These are phyloP conservation scores for Sugiyamaella pinicola DNA, from an alignment of 1,139 yeast species.

Conservation along the genomic window DNA sequence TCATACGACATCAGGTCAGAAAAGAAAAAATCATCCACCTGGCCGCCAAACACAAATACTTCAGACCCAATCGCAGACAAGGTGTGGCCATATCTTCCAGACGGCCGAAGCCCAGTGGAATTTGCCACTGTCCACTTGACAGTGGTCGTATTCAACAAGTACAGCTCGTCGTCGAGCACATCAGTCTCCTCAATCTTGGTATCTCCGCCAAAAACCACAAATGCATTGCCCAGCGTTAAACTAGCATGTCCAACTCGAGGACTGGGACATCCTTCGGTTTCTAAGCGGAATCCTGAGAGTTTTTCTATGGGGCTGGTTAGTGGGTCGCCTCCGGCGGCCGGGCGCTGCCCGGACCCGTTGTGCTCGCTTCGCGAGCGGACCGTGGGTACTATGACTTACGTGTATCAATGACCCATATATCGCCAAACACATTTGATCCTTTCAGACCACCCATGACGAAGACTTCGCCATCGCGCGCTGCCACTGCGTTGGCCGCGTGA, in stretches of 20 bases:
- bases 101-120: slow-evolving; percentile 80
- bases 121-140: slow-evolving; percentile 87
- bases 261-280: slow-evolving; percentile 75
- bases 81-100: slow-evolving; percentile 94
- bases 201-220: slow-evolving; percentile 94
- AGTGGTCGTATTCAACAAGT: slow-evolving; percentile 86
- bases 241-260: slow-evolving; percentile 98
- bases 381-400: too few species aligned
- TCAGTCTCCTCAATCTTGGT: slow-evolving; percentile 78
- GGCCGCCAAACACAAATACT: slow-evolving; percentile 92
- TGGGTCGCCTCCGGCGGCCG: too few species aligned
- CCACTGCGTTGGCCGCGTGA: slow-evolving; percentile 77
- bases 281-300: slow-evolving; percentile 63
- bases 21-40: slow-evolving; percentile 82
- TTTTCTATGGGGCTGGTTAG: slow-evolving; percentile 35
- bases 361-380: too few species aligned
- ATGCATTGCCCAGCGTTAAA: slow-evolving; percentile 91
- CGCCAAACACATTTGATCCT: slow-evolving; percentile 91
- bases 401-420: slow-evolving; percentile 71
- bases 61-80: slow-evolving; percentile 68
- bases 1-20: slow-evolving; percentile 87
- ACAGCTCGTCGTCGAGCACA: slow-evolving; percentile 84
- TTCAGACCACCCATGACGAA: slow-evolving; percentile 94
- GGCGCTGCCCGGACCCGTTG: too few species aligned
- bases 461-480: slow-evolving; percentile 75